These are phyloP conservation scores for Allium fistulosum DNA, from an alignment of 106 monocot species.

Conservation along the genomic window DNA sequence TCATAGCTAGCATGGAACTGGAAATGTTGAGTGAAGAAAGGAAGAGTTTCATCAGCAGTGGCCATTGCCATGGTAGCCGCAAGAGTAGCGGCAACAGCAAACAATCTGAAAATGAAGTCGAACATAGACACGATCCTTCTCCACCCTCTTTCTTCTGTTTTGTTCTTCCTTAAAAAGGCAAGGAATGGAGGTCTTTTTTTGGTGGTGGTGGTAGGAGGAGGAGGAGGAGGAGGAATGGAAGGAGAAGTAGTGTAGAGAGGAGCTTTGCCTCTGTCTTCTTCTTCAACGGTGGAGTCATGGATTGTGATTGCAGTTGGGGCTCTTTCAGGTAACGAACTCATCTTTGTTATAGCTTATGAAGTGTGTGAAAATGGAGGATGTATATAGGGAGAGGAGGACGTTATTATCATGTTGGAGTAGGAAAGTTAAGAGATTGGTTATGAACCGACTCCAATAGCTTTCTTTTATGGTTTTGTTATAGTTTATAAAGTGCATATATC, in stretches of 20 bases:
- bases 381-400: neutral
- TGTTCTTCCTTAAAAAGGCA: slow-evolving; percentile 5
- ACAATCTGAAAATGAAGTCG: slow-evolving; percentile 12
- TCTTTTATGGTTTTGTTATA: no score
- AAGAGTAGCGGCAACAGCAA: neutral
- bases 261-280: neutral
- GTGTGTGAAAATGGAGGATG: neutral
- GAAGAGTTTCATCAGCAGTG: slow-evolving; percentile 13
- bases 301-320: slow-evolving; percentile 14
- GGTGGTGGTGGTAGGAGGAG: neutral
- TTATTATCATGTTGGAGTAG: neutral
- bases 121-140: neutral
- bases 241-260: neutral
- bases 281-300: neutral
- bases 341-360: neutral
- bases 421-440: slow-evolving; percentile 1
- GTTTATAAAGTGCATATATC: no score
- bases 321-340: neutral
- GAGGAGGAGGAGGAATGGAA: neutral
- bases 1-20: slow-evolving; percentile 17
- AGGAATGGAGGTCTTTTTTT: neutral
- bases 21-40: slow-evolving; percentile 9
- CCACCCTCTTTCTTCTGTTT: neutral
- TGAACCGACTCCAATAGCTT: neutral
- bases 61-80: slow-evolving; percentile 12